These are phyloP conservation scores for Globisporangium okanoganense DNA, from an alignment of 352 stramenopile genomes.

Conservation along the genomic window DNA sequence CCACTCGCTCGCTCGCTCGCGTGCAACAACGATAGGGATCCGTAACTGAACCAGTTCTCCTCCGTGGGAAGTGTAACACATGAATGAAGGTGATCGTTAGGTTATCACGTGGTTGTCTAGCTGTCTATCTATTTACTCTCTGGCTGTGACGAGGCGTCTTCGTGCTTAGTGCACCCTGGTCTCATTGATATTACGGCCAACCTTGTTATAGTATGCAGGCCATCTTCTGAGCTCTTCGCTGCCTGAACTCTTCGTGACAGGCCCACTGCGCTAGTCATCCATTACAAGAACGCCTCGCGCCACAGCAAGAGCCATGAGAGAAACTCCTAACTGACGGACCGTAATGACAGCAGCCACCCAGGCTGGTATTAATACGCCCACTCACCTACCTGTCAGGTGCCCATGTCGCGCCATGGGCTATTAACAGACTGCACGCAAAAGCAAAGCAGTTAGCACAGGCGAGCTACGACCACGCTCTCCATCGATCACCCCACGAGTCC, in stretches of 20 bases:
- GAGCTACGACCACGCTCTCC: not conserved
- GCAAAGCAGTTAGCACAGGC: conserved; percentile 1
- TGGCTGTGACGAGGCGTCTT: not conserved
- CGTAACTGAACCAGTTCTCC: conserved; percentile 8
- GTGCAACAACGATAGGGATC: conserved; percentile 12
- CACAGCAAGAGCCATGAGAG: not conserved
- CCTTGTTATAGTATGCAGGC: not conserved
- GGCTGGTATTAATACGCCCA: not conserved
- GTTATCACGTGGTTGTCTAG: conserved; percentile 1
- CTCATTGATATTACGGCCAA: not conserved
- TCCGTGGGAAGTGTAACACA: conserved; percentile 1
- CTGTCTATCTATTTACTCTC: not conserved
- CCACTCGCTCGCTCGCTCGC: not conserved
- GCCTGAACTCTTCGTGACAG: not conserved
- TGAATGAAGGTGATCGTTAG: conserved; percentile 17
- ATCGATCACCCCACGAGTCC: not conserved
- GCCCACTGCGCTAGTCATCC: too few relatives aligned
- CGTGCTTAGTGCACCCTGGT: not conserved
- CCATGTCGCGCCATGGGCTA: not conserved
- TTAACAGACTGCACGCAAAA: not conserved
- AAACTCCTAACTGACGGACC: not conserved
- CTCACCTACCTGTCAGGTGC: too few relatives aligned
- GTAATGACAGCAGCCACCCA: not conserved
- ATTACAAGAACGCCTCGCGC: not conserved
- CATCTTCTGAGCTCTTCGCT: not conserved